Evolutionary conservation across 140 eudicot species (phyloP).

Genomic region (Senecio squalidus): DNA sequence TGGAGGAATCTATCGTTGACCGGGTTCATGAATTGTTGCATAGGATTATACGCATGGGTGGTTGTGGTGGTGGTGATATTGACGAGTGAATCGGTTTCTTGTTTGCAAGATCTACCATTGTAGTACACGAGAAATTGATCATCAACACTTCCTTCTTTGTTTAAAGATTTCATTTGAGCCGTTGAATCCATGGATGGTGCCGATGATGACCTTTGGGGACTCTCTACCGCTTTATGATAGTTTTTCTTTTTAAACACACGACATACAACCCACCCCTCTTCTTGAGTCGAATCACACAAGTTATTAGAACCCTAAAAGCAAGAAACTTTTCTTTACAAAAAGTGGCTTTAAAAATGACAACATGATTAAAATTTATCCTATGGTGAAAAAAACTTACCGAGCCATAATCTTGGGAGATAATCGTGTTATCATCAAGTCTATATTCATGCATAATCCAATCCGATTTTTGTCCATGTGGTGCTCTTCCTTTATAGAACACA

Average conservation of each 20-base stretch:
- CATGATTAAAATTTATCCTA: too few species aligned
- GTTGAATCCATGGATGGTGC: constrained; percentile 33
- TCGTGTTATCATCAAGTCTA: constrained; percentile 40
- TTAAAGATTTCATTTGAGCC: constrained; percentile 14
- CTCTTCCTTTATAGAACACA: constrained; percentile 64
- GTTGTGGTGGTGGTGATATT: constrained; percentile 1
- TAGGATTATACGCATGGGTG: constrained; percentile 13
- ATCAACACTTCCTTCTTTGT: constrained; percentile 33
- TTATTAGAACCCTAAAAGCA: constrained; percentile 24
- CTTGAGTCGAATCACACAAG: constrained; percentile 34
- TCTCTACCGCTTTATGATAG: constrained; percentile 33
- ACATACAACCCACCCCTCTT: constrained; percentile 59
- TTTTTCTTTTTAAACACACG: constrained; percentile 49
- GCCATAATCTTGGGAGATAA: constrained; percentile 23
- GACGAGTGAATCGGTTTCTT: constrained; percentile 28
- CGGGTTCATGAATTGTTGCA: constrained; percentile 24
- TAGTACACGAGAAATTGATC: constrained; percentile 58
- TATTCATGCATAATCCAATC: constrained; percentile 81
- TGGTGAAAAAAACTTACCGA: constrained; percentile 16
- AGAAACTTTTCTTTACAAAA: not conserved
- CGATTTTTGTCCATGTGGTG: constrained; percentile 61
- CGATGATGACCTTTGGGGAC: constrained; percentile 41
- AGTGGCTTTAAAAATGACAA: not conserved
- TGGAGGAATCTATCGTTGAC: constrained; percentile 23
- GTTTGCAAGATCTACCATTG: constrained; percentile 45